Conservation (phyloP, 495 filamentous ascomycete genomes). For the Clavariopsis aquatica region DNA sequence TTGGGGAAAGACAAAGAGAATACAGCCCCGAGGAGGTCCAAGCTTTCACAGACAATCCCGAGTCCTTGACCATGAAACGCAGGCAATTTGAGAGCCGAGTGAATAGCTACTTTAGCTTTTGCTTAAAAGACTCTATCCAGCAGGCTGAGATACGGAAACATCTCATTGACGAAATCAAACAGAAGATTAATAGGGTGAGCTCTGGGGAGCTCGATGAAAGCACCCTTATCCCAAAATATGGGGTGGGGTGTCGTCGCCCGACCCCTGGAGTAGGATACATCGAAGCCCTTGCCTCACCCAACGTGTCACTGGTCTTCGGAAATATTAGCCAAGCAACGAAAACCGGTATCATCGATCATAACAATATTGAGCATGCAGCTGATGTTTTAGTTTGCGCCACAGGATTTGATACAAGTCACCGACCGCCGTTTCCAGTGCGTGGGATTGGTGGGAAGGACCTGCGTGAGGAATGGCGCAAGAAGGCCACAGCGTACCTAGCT, state of each 20-base stretch:
- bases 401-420: conserved; percentile 24
- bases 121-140: not conserved
- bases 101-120: conserved; percentile 8
- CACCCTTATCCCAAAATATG: conserved; percentile 5
- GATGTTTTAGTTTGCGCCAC: conserved; percentile 31
- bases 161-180: not conserved
- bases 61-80: not conserved
- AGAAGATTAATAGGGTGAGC: not conserved
- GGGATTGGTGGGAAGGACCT: conserved; percentile 8
- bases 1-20: not conserved
- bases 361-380: conserved; percentile 6
- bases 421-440: conserved; percentile 15
- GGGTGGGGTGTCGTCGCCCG: conserved; percentile 13
- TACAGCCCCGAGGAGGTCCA: conserved; percentile 1
- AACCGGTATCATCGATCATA: conserved; percentile 1
- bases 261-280: conserved; percentile 23
- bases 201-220: not conserved
- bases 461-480: conserved; percentile 2
- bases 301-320: conserved; percentile 7
- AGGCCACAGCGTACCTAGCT: not conserved
- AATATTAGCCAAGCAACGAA: not conserved
- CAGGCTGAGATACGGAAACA: not conserved
- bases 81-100: conserved; percentile 1
- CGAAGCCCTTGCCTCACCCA: conserved; percentile 17
- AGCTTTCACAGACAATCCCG: not conserved